Percentiles rank a stretch among this genome's conserved stretches.
Conservation (phyloP, 2,329 filamentous ascomycete species). For the Sclerotinia nivalis region DNA sequence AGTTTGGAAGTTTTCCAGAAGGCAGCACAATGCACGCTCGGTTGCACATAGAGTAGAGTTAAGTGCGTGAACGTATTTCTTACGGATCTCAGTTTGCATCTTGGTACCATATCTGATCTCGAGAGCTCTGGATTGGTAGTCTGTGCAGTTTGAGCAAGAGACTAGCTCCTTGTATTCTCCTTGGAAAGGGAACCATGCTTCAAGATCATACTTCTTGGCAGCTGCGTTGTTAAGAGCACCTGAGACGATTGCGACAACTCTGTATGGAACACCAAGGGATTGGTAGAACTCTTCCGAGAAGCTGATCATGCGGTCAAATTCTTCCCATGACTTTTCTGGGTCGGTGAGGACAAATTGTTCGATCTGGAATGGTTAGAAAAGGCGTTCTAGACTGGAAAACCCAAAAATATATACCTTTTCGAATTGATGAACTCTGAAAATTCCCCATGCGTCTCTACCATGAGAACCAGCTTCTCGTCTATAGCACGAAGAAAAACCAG, state of each 20-base stretch:
- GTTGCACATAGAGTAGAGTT: constrained; percentile 91
- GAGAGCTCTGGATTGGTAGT: constrained; percentile 92
- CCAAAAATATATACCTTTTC: constrained; percentile 66
- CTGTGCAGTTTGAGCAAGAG: constrained; percentile 96
- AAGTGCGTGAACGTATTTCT: constrained; percentile 91
- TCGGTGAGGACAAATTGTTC: constrained; percentile 81
- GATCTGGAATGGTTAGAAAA: constrained; percentile 51
- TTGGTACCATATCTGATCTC: constrained; percentile 92
- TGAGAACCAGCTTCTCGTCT: constrained; percentile 92
- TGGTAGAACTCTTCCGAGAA: constrained; percentile 95
- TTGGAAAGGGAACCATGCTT: constrained; percentile 96
- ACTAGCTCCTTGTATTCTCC: constrained; percentile 98
- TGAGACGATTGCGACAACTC: constrained; percentile 92
- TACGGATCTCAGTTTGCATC: constrained; percentile 78
- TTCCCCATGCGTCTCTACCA: constrained; percentile 93
- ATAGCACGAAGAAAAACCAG: constrained; percentile 94
- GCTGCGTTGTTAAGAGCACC: constrained; percentile 89
- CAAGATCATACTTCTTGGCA: constrained; percentile 91
- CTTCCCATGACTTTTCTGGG: constrained; percentile 88
- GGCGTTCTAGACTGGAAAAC: constrained; percentile 25
- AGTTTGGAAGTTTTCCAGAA: constrained; percentile 96
- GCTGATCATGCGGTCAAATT: constrained; percentile 89
- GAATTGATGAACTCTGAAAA: constrained; percentile 97
- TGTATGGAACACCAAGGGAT: constrained; percentile 84
- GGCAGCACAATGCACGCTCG: constrained; percentile 87